Conservation (phyloP, 495 filamentous ascomycete genomes). For the Penicillium steckii region DNA sequence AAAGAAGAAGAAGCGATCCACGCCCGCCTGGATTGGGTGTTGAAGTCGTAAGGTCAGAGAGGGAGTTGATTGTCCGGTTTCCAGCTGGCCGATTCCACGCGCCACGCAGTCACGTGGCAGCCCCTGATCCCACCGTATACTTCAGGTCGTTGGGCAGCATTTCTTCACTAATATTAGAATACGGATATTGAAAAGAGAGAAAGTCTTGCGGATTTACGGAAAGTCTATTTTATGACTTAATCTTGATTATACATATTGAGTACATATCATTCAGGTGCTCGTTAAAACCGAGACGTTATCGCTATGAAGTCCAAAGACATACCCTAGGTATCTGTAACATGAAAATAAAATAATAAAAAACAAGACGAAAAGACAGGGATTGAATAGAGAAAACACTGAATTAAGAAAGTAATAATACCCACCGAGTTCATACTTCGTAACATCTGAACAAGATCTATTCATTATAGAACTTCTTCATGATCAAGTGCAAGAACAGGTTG, state of each 20-base stretch:
- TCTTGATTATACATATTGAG: slow-evolving; percentile 19
- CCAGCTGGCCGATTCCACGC: slow-evolving; percentile 39
- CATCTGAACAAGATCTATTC: slow-evolving; percentile 34
- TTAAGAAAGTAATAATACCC: slow-evolving; percentile 31
- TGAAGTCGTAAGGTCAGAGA: slow-evolving; percentile 14
- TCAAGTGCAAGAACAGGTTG: slow-evolving; percentile 89
- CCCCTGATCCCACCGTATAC: slow-evolving; percentile 30
- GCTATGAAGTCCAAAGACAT: slow-evolving; percentile 28
- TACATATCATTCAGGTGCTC: slow-evolving; percentile 24
- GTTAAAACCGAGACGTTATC: slow-evolving; percentile 23
- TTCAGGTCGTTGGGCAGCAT: not conserved
- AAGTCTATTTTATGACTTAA: not conserved
- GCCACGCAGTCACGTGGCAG: slow-evolving; percentile 38
- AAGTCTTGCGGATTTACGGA: not conserved
- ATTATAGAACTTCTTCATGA: slow-evolving; percentile 98
- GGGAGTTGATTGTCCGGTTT: slow-evolving; percentile 21
- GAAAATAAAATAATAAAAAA: too few species aligned
- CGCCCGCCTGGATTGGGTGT: slow-evolving; percentile 17
- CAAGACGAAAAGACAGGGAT: slow-evolving; percentile 23
- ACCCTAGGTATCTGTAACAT: slow-evolving; percentile 35
- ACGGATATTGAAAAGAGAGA: not conserved
- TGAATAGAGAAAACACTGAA: slow-evolving; percentile 19
- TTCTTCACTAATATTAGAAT: not conserved
- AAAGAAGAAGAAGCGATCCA: slow-evolving; percentile 16
- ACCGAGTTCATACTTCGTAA: slow-evolving; percentile 27